Conservation (phyloP, 2,329 filamentous ascomycete genomes). For the Colletotrichum somersetense region DNA sequence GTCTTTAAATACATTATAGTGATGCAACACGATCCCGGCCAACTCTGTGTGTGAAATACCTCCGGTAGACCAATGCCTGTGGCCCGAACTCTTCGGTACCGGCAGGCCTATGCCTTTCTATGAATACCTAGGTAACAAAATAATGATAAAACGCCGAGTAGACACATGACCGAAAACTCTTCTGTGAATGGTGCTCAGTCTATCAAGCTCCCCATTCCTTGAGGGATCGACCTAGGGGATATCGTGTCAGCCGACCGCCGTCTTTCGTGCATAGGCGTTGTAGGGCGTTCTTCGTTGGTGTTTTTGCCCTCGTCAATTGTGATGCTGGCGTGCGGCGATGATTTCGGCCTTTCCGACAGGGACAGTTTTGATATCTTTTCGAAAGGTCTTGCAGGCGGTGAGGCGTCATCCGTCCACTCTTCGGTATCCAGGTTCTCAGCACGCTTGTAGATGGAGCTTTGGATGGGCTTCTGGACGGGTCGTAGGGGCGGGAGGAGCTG, state of each 20-base stretch:
- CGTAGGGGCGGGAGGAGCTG: slow-evolving; percentile 46
- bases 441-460: slow-evolving; percentile 42
- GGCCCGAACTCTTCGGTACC: slow-evolving; percentile 41
- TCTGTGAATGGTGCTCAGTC: slow-evolving; percentile 42
- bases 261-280: slow-evolving; percentile 34
- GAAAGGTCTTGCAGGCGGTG: neutral
- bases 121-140: slow-evolving; percentile 22
- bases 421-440: neutral
- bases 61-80: slow-evolving; percentile 11
- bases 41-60: slow-evolving; percentile 24
- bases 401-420: neutral
- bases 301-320: slow-evolving; percentile 12
- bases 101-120: slow-evolving; percentile 24
- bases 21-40: slow-evolving; percentile 1
- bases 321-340: slow-evolving; percentile 25
- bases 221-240: slow-evolving; percentile 58
- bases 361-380: slow-evolving; percentile 27
- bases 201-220: slow-evolving; percentile 56
- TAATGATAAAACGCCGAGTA: slow-evolving; percentile 3
- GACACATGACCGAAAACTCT: neutral
- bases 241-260: slow-evolving; percentile 52
- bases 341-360: slow-evolving; percentile 35
- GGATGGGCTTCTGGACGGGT: slow-evolving; percentile 41
- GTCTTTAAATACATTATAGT: slow-evolving; percentile 23
- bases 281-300: slow-evolving; percentile 30